phyloP scores from a whole-genome alignment of 2,329 filamentous ascomycete genomes.

The Penicillium olsonii region DNA sequence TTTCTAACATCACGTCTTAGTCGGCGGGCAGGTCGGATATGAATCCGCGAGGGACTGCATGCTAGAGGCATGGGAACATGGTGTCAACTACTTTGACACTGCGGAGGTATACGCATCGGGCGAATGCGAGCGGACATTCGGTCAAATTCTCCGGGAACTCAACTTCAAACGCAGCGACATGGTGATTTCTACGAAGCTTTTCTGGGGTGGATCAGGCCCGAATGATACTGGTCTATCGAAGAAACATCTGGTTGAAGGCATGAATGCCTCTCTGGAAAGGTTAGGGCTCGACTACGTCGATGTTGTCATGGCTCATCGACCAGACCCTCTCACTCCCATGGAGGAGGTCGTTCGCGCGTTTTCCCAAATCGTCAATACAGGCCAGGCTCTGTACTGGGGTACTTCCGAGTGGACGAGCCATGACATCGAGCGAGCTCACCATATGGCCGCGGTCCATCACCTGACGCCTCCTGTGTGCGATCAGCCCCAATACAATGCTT shows the following conservation, averaged over 20 bases:
- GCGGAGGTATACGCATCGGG: constrained; percentile 46
- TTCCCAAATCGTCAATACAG: constrained; percentile 68
- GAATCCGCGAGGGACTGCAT: constrained; percentile 44
- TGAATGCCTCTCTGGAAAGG: constrained; percentile 60
- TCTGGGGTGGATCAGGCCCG: constrained; percentile 64
- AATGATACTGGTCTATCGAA: constrained; percentile 70
- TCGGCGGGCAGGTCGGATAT: no score
- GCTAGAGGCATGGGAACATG: constrained; percentile 57
- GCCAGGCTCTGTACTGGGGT: constrained; percentile 72
- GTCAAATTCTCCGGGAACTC: constrained; percentile 57
- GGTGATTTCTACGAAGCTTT: constrained; percentile 52
- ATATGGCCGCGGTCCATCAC: constrained; percentile 60
- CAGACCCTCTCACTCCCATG: constrained; percentile 68
- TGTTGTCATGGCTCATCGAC: constrained; percentile 70
- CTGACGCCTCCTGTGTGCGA: constrained; percentile 57
- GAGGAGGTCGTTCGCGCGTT: constrained; percentile 72
- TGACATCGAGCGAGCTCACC: constrained; percentile 66
- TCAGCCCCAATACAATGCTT: constrained; percentile 68
- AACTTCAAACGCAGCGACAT: constrained; percentile 59
- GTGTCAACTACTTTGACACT: constrained; percentile 61
- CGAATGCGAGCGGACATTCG: no score
- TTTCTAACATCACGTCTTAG: no score
- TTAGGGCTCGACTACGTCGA: constrained; percentile 69
- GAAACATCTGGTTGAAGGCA: constrained; percentile 70
- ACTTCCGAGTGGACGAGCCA: constrained; percentile 69